Percentiles rank a stretch among this genome's conserved stretches.
Conservation (phyloP, 148 eudicot genomes). For the Drosera capensis region DNA sequence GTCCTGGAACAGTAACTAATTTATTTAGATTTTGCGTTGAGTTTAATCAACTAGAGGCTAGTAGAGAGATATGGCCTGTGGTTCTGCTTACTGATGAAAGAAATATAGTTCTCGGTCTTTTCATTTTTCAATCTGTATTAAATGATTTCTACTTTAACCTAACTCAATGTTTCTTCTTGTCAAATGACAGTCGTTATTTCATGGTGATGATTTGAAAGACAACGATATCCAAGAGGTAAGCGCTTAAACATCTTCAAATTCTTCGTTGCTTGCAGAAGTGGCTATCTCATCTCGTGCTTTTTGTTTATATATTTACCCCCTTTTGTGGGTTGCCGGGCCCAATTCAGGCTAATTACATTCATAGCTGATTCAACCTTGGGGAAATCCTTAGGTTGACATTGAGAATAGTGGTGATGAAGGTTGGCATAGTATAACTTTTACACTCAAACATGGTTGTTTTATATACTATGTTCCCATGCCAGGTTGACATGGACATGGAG, state of each 20-base stretch:
- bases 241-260: slow-evolving; percentile 2
- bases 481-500: slow-evolving; percentile 99
- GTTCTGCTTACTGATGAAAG: not conserved
- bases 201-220: slow-evolving; percentile 69
- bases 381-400: too few species aligned
- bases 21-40: not conserved
- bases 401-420: too few species aligned
- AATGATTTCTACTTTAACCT: slow-evolving; percentile 2
- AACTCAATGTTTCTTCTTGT: slow-evolving; percentile 4
- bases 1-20: not conserved
- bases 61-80: not conserved
- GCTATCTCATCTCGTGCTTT: too few species aligned
- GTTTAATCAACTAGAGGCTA: not conserved
- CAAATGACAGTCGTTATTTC: slow-evolving; percentile 52
- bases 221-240: slow-evolving; percentile 79
- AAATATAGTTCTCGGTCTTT: not conserved
- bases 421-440: too few species aligned
- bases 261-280: not conserved
- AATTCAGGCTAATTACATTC: too few species aligned
- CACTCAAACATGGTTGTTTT: not conserved
- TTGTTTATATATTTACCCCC: not conserved
- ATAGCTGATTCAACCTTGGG: not conserved
- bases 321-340: too few species aligned
- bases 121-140: not conserved
- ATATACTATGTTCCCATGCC: not conserved